phyloP scores from a whole-genome alignment of 2,329 filamentous ascomycete genomes.

The Paraphoma chrysanthemicola region DNA sequence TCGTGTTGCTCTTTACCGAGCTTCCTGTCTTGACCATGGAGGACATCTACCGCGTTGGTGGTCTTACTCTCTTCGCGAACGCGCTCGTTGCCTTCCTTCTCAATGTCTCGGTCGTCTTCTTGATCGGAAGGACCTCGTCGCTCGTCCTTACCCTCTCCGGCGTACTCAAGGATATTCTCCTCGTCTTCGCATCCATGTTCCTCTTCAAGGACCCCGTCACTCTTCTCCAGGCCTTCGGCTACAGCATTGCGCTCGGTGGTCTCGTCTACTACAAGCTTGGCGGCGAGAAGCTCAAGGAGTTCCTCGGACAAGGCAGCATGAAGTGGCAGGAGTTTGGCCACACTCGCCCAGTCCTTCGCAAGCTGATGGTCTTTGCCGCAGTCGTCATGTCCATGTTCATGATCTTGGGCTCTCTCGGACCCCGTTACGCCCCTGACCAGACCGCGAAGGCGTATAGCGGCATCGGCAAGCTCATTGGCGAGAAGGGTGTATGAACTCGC shows the following conservation, averaged over 20 bases:
- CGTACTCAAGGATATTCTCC: conserved; percentile 86
- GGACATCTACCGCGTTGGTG: conserved; percentile 76
- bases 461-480: conserved; percentile 44
- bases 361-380: conserved; percentile 73
- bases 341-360: conserved; percentile 77
- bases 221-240: conserved; percentile 80
- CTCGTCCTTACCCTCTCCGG: conserved; percentile 86
- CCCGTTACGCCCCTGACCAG: conserved; percentile 47
- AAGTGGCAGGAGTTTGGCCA: conserved; percentile 88
- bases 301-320: conserved; percentile 73
- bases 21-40: conserved; percentile 71
- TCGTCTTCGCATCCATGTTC: conserved; percentile 79
- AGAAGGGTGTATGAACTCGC: conserved; percentile 27
- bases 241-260: conserved; percentile 78
- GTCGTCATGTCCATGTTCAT: conserved; percentile 71
- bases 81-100: conserved; percentile 80
- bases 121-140: conserved; percentile 88
- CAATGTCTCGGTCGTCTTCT: conserved; percentile 84
- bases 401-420: conserved; percentile 64
- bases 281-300: conserved; percentile 81
- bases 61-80: conserved; percentile 76
- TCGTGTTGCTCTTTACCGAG: conserved; percentile 76
- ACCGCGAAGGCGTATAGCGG: conserved; percentile 42
- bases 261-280: conserved; percentile 89
- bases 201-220: conserved; percentile 82